Base-by-base conservation (phyloP, 2,329 filamentous ascomycete genomes). In the Lachnellula subtilissima region DNA sequence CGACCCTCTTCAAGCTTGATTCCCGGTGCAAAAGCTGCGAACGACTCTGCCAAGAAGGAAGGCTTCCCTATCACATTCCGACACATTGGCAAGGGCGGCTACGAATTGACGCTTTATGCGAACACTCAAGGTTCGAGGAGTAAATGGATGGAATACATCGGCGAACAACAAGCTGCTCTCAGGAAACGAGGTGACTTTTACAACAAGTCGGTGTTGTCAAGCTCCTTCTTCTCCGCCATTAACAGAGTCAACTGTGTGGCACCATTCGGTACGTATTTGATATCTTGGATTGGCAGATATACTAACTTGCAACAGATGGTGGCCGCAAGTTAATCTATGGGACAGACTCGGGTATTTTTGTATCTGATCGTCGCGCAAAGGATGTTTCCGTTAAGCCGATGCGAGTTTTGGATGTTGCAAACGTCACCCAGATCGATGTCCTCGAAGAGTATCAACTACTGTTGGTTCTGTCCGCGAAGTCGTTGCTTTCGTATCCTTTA, bases 131-230 rank as follows among this genome's bases (percentile, higher is more conserved):
- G 90, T 8, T 89, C 91, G 25, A 83, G 94, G 56, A 90, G 93
- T 71, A 99, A 97, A 74, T 99, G 94, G 87, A 91, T 99, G 70
- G 92, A 99, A 74, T 87, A 90, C 68, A 97, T 99, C 65, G 91
- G 96, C 67, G 82, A 85, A 50, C 91, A 96, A 63, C 95, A 99
- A 72, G 85, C 89, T 66, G 89, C 88, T 60, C 79, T 99, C 56
- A 84, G 91, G 62, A 87, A 92, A 28, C 91, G 91, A 58, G 91
- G 94, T 57, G 87, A 91, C 65, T 97, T 96, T 79, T 95, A 97
- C 76, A 93, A 89, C 66, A 83, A 88, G 23, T 83, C 77, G 2
- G 73, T 79, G 45, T 76, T 87, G 43, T 85, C 83, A 35, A 77
- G 75, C 63, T 76, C 75, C 56, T 86, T 85, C 71, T 86, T 86